These are phyloP conservation scores for Venturia oleaginea DNA, from an alignment of 2,329 filamentous ascomycete species.

Conservation along the genomic window DNA sequence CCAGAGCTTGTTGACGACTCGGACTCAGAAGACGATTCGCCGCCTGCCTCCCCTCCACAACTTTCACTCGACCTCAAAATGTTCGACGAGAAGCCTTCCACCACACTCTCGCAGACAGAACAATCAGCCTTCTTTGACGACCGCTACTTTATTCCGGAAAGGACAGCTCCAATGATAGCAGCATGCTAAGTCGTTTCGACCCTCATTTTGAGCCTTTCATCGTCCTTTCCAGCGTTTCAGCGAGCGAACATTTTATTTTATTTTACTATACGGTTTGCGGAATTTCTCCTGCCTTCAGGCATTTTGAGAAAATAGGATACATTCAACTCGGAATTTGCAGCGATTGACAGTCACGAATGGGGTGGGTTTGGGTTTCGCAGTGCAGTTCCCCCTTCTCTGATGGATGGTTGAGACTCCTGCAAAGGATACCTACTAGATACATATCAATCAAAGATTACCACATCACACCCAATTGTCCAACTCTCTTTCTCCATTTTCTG, in stretches of 20 bases:
- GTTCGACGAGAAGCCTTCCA: constrained; percentile 34
- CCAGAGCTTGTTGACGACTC: constrained; percentile 42
- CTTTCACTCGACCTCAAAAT: constrained; percentile 35
- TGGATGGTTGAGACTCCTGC: constrained; percentile 10
- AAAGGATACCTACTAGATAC: not conserved
- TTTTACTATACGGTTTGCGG: not conserved
- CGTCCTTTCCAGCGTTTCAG: constrained; percentile 13
- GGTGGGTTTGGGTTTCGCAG: not conserved
- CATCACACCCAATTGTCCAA: not conserved
- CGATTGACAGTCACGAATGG: not conserved
- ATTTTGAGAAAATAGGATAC: not conserved
- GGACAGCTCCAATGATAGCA: constrained; percentile 30
- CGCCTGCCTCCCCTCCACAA: constrained; percentile 38
- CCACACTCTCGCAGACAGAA: constrained; percentile 22
- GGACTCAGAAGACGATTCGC: constrained; percentile 40
- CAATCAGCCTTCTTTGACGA: constrained; percentile 29
- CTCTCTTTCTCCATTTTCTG: not conserved
- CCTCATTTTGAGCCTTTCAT: constrained; percentile 9
- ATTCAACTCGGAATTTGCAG: not conserved
- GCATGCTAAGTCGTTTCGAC: constrained; percentile 22
- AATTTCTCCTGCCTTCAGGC: not conserved
- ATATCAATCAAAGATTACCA: not conserved
- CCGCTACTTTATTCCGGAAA: constrained; percentile 34
- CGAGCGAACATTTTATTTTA: constrained; percentile 3
- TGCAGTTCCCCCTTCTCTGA: constrained; percentile 6